Percentiles rank a stretch among this genome's conserved stretches.
Conservation (phyloP, 176 grass and related monocot genomes). For the barley (Hordeum vulgare) region MorexV3_pseudomolecules_assembly NC_058522.1:33679765-33680264, state of each 20-base stretch:
- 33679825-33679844: too few relatives aligned
- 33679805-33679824: too few relatives aligned
- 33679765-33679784: too few relatives aligned
- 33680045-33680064: conserved; percentile 53
- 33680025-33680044: conserved; percentile 72
- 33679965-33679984: conserved; percentile 91
- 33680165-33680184: neutral
- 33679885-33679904: too few relatives aligned
- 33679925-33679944: conserved; percentile 96
- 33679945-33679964: conserved; percentile 94
- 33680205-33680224: conserved; percentile 2
- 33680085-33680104: neutral
- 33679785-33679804: too few relatives aligned
- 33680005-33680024: conserved; percentile 85
- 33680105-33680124: neutral
- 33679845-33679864: too few relatives aligned
- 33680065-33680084: too few relatives aligned
- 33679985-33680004: conserved; percentile 87
- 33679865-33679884: too few relatives aligned
- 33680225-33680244: conserved; percentile 87
- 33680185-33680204: neutral
- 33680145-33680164: neutral
- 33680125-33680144: neutral
- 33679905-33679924: conserved; percentile 86
- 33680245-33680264: conserved; percentile 73